Percentiles rank a stretch among this genome's conserved stretches.
phyloP scores from a whole-genome alignment of 768 basidiomycete species.

The Crassisporium funariophilum region DNA sequence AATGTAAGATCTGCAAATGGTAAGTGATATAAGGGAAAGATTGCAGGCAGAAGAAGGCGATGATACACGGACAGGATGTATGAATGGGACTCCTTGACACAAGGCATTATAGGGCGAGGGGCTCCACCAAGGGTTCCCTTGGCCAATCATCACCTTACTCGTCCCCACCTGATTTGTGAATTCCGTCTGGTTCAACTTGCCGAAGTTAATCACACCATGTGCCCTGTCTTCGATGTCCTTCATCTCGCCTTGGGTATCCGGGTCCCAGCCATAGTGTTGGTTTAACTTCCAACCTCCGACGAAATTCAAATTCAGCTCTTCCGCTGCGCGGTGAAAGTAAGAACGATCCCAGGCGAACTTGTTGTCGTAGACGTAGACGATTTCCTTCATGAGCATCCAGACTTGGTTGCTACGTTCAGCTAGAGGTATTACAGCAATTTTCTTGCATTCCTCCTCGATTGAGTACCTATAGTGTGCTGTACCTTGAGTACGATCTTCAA shows the following conservation, averaged over 20 bases:
- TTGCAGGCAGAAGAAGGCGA: background rate
- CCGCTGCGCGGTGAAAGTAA: slow-evolving; percentile 21
- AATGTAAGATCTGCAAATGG: slow-evolving; percentile 21
- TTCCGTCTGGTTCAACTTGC: slow-evolving; percentile 11
- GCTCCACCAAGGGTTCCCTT: slow-evolving; percentile 28
- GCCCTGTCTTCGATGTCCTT: slow-evolving; percentile 23
- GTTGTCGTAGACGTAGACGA: slow-evolving; percentile 28
- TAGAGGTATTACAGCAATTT: slow-evolving; percentile 24
- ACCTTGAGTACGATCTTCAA: too few relatives aligned
- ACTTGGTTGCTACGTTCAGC: slow-evolving; percentile 26
- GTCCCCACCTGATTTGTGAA: slow-evolving; percentile 26
- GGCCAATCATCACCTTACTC: slow-evolving; percentile 31
- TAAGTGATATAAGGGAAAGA: background rate
- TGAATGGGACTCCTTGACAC: slow-evolving; percentile 38
- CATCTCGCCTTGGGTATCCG: slow-evolving; percentile 20
- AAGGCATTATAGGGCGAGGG: slow-evolving; percentile 36
- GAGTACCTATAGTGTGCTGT: slow-evolving; percentile 35
- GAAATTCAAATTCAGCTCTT: slow-evolving; percentile 21
- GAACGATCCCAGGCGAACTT: slow-evolving; percentile 28
- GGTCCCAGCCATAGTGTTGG: slow-evolving; percentile 25
- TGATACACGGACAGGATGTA: slow-evolving; percentile 31
- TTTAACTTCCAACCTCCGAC: slow-evolving; percentile 26
- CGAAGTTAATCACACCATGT: slow-evolving; percentile 24
- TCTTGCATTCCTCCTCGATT: slow-evolving; percentile 30
- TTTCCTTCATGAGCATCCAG: slow-evolving; percentile 32